Evolutionary conservation across 2,329 filamentous ascomycete species (phyloP).

Genomic region (Colletotrichum destructivum): DNA sequence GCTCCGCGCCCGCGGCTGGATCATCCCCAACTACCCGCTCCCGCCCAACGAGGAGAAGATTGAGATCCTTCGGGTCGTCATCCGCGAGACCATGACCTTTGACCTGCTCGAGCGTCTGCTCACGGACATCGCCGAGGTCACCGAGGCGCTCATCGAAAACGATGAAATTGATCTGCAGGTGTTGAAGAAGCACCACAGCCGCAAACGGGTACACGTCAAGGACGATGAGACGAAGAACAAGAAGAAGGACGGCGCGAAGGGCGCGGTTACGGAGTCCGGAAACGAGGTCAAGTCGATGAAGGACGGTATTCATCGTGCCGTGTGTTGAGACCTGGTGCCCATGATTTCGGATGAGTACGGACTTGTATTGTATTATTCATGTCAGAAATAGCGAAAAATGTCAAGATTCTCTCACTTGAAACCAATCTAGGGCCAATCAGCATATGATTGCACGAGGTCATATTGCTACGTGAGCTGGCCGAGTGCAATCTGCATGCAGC

Average conservation of each 20-base stretch:
- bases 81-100: conserved; percentile 78
- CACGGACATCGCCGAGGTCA: conserved; percentile 72
- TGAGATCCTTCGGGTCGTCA: conserved; percentile 78
- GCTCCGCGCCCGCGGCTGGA: conserved; percentile 77
- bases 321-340: conserved; percentile 45
- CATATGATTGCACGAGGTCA: too few species aligned
- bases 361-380: not conserved
- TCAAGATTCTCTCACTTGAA: not conserved
- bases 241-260: conserved; percentile 22
- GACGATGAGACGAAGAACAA: conserved; percentile 37
- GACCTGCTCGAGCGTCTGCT: conserved; percentile 76
- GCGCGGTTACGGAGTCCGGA: conserved; percentile 8
- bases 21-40: conserved; percentile 79
- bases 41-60: conserved; percentile 73
- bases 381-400: not conserved
- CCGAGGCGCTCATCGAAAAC: conserved; percentile 69
- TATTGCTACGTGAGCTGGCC: not conserved
- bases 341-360: too few species aligned
- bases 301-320: conserved; percentile 51
- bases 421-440: too few species aligned
- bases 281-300: conserved; percentile 33
- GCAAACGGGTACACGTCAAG: conserved; percentile 29
- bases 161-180: conserved; percentile 43
- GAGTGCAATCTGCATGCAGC: not conserved
- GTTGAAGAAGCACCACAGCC: conserved; percentile 37